A percentile compares a stretch with the other conserved stretches of the same genome.
Conservation (phyloP, 345 rosid genomes). For the Eutrema japonicum region DNA sequence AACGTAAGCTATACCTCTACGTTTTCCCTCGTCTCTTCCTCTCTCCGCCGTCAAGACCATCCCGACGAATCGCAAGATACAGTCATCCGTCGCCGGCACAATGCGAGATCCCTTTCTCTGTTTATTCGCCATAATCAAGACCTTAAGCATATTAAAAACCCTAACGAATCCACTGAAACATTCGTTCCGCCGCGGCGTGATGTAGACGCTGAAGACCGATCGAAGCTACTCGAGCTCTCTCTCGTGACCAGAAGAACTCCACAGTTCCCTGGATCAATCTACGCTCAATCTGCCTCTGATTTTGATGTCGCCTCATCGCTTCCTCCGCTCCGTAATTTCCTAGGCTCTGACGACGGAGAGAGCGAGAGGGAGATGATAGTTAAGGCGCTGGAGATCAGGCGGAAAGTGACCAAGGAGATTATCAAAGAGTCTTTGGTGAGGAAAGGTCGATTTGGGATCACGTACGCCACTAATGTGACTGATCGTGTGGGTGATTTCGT, state of each 20-base stretch:
- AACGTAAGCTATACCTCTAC: constrained; percentile 34
- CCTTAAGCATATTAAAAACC: constrained; percentile 26
- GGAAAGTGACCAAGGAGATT: constrained; percentile 77
- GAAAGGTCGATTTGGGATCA: constrained; percentile 84
- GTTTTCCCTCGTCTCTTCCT: constrained; percentile 41
- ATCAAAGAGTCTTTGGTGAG: constrained; percentile 67
- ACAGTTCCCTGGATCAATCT: constrained; percentile 69
- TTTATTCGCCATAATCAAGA: constrained; percentile 49
- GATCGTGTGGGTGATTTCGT: constrained; percentile 59
- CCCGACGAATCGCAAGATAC: constrained; percentile 36
- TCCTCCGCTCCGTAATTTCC: constrained; percentile 53
- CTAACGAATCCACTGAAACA: constrained; percentile 23
- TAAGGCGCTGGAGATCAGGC: constrained; percentile 70
- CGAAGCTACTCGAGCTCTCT: constrained; percentile 62
- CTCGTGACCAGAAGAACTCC: constrained; percentile 65
- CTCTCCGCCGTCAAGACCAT: constrained; percentile 38
- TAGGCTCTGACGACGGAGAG: constrained; percentile 38
- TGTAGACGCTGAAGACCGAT: constrained; percentile 46
- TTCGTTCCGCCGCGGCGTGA: constrained; percentile 37
- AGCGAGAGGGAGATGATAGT: constrained; percentile 66
- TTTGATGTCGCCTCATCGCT: constrained; percentile 43
- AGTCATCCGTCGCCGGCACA: constrained; percentile 58
- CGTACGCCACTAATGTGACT: constrained; percentile 73
- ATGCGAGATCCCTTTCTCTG: constrained; percentile 54
- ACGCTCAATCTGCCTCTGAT: constrained; percentile 46